phyloP scores from a whole-genome alignment of 306 rosid species.

The Cicer pinnatifidum region DNA sequence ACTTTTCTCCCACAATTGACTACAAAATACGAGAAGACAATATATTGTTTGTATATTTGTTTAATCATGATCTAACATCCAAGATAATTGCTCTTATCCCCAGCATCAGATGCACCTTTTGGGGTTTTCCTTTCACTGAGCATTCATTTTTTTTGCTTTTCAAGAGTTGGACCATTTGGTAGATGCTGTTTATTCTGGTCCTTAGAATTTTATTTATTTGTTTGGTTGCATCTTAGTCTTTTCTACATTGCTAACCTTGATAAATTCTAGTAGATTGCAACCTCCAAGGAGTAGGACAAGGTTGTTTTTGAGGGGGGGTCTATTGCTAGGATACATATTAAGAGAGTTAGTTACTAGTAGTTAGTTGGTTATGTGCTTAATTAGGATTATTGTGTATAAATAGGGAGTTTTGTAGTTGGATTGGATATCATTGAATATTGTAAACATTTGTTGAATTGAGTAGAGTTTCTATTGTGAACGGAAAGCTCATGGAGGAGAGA shows the following conservation, averaged over 20 bases:
- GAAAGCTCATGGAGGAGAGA: too few species aligned
- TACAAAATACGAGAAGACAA: background rate
- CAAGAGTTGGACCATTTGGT: background rate
- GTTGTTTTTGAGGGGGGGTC: too few species aligned
- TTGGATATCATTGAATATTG: background rate
- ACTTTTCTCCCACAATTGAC: background rate
- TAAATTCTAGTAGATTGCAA: too few species aligned
- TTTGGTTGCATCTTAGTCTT: conserved; percentile 11
- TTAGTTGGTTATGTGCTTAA: too few species aligned
- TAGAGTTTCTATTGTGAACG: too few species aligned
- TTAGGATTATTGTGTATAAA: too few species aligned
- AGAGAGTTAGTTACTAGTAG: too few species aligned
- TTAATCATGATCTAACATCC: background rate
- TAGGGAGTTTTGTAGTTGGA: too few species aligned
- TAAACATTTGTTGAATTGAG: too few species aligned
- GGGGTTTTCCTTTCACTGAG: conserved; percentile 30
- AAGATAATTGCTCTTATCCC: background rate
- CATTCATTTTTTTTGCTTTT: background rate
- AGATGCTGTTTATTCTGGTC: background rate
- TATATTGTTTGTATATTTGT: background rate
- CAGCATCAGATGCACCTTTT: background rate
- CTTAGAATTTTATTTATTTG: background rate
- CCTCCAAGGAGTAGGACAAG: too few species aligned
- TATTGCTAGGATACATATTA: too few species aligned
- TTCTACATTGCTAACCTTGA: background rate